Percentiles rank a stretch among this genome's conserved stretches.
phyloP scores from a whole-genome alignment of 208 protist species.

The Plasmodiophora brassicae region DNA sequence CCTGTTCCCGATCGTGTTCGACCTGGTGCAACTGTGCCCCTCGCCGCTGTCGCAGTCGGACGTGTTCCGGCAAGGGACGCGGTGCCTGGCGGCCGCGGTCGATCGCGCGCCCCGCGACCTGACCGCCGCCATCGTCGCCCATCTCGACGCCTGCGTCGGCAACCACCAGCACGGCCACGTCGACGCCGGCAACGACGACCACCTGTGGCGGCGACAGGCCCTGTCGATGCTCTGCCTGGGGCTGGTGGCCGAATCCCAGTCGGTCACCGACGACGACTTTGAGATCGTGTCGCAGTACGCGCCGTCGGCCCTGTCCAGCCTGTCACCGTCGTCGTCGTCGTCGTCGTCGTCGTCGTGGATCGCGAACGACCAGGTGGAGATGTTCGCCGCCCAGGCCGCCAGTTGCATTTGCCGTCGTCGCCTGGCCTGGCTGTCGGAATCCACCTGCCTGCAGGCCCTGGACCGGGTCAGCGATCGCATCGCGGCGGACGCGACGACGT shows the following conservation, averaged over 20 bases:
- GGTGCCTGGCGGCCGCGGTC: not conserved
- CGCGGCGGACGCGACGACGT: not conserved
- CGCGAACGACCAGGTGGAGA: not conserved
- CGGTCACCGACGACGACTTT: not conserved
- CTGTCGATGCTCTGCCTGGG: not conserved
- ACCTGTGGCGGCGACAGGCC: not conserved
- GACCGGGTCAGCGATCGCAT: not conserved
- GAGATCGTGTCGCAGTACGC: not conserved
- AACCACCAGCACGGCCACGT: not conserved
- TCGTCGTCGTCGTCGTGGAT: not conserved
- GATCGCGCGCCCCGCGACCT: not conserved
- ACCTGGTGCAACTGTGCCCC: not conserved
- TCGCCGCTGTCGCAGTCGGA: not conserved
- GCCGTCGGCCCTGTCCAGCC: not conserved
- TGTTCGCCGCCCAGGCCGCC: not conserved
- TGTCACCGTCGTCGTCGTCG: not conserved
- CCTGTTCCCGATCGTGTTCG: not conserved
- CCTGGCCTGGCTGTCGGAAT: not conserved
- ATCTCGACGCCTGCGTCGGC: not conserved
- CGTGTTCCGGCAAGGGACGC: not conserved
- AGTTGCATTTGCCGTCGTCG: not conserved
- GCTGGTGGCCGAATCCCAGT: not conserved
- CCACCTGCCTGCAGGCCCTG: not conserved
- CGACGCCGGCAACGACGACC: not conserved
- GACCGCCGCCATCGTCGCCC: not conserved